A percentile compares a stretch with the other conserved stretches of the same genome.
Evolutionary conservation across 495 filamentous ascomycete species (phyloP).

Genomic region (Aspergillus sparsus): DNA sequence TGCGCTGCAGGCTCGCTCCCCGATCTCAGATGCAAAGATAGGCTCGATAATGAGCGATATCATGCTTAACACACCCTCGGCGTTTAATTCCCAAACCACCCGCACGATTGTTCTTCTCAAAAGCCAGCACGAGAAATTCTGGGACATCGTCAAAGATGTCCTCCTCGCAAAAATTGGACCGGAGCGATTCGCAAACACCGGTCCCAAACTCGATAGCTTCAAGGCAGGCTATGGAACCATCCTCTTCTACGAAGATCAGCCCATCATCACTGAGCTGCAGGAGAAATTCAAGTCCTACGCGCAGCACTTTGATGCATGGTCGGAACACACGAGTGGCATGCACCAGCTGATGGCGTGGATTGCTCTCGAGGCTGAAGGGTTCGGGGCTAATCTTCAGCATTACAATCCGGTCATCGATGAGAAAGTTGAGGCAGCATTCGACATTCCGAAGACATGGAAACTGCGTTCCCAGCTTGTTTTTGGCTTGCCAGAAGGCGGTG

Average conservation of each 20-base stretch:
- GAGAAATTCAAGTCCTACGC: constrained; percentile 27
- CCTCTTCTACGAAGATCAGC: constrained; percentile 36
- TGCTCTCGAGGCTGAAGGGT: constrained; percentile 39
- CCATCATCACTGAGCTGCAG: constrained; percentile 23
- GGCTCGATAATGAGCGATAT: constrained; percentile 25
- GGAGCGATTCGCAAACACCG: constrained; percentile 9
- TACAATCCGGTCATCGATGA: constrained; percentile 39
- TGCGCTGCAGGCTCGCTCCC: not conserved
- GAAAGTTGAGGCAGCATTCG: constrained; percentile 28
- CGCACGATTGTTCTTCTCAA: constrained; percentile 35
- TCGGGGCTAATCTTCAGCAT: constrained; percentile 47
- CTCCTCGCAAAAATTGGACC: constrained; percentile 28
- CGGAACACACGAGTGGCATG: constrained; percentile 43
- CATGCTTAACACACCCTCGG: constrained; percentile 32
- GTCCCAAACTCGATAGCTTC: constrained; percentile 30
- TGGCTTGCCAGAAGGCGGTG: constrained; percentile 25
- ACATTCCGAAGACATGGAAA: constrained; percentile 33
- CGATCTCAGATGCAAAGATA: constrained; percentile 13
- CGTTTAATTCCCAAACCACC: constrained; percentile 42
- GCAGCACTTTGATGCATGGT: constrained; percentile 36
- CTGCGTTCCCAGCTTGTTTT: constrained; percentile 44
- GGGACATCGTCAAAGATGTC: constrained; percentile 33
- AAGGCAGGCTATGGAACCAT: constrained; percentile 41
- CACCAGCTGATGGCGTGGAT: constrained; percentile 42
- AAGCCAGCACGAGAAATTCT: constrained; percentile 41